A percentile compares a stretch with the other conserved stretches of the same genome.
These are phyloP conservation scores for Lentinula edodes DNA, from an alignment of 768 basidiomycete species.

Conservation along the genomic window DNA sequence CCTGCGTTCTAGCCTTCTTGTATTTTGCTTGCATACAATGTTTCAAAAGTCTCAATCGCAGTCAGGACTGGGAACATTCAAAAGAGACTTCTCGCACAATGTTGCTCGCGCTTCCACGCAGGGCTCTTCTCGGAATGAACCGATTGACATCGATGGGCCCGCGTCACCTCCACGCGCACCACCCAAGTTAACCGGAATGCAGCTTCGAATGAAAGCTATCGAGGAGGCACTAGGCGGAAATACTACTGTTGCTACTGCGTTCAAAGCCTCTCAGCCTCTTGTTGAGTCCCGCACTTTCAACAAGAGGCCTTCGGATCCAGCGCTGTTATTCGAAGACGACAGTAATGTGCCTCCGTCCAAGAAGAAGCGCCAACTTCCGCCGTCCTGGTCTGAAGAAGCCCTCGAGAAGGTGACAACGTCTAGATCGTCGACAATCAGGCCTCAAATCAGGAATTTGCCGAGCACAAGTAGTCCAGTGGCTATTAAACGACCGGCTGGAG, in stretches of 20 bases:
- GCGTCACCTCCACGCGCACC: constrained; percentile 14
- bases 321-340: constrained; percentile 13
- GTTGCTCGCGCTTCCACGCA: constrained; percentile 16
- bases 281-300: constrained; percentile 25
- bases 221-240: constrained; percentile 44
- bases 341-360: constrained; percentile 28
- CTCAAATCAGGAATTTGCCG: constrained; percentile 15
- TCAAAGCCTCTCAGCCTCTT: constrained; percentile 20
- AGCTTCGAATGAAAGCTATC: constrained; percentile 50
- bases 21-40: constrained; percentile 8
- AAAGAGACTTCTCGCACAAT: constrained; percentile 56
- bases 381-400: constrained; percentile 34
- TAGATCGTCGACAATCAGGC: constrained; percentile 4
- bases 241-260: constrained; percentile 1
- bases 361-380: constrained; percentile 53
- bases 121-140: background rate
- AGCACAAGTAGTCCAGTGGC: background rate
- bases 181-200: constrained; percentile 17
- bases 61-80: constrained; percentile 58
- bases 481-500: constrained; percentile 24
- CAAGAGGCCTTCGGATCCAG: constrained; percentile 29
- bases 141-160: background rate
- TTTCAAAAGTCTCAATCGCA: constrained; percentile 18
- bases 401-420: background rate
- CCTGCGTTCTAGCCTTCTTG: background rate